Conservation (phyloP, 1,139 yeast genomes). For the Saccharomyces hybrid region DNA sequence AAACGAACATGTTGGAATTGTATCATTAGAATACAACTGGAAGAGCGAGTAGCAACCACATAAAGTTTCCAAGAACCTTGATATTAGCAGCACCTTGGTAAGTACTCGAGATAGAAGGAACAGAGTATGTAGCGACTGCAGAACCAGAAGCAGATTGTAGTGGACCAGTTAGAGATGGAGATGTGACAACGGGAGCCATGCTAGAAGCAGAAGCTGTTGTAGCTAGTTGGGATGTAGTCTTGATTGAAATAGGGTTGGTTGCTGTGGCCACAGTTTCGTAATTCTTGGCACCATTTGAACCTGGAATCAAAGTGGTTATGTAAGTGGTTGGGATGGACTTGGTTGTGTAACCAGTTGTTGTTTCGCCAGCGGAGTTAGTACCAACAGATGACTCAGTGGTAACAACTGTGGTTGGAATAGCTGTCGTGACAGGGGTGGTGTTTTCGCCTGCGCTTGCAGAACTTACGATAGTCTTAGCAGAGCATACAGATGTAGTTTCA, state of each 20-base stretch:
- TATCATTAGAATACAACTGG: not conserved
- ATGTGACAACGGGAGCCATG: not conserved
- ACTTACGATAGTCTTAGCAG: not conserved
- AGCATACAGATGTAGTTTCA: not conserved
- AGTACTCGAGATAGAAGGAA: not conserved
- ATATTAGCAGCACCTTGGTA: not conserved
- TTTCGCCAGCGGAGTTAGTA: not conserved
- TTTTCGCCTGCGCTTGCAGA: not conserved
- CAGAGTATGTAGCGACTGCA: not conserved
- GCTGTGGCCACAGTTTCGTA: not conserved
- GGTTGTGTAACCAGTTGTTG: not conserved
- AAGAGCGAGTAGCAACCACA: not conserved
- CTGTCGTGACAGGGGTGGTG: not conserved
- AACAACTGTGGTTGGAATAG: not conserved
- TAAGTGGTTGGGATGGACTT: not conserved
- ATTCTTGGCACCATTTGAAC: not conserved
- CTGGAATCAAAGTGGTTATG: not conserved
- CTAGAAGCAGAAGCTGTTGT: not conserved
- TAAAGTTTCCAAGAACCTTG: not conserved
- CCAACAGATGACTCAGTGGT: not conserved
- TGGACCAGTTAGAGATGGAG: not conserved
- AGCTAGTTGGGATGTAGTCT: not conserved
- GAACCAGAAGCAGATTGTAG: not conserved
- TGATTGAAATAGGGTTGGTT: not conserved
- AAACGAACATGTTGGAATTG: not conserved